Percentiles rank a stretch among this genome's conserved stretches.
Evolutionary conservation across 805 yeast species (phyloP).

Genomic region (Barnettozyma botsteinii): DNA sequence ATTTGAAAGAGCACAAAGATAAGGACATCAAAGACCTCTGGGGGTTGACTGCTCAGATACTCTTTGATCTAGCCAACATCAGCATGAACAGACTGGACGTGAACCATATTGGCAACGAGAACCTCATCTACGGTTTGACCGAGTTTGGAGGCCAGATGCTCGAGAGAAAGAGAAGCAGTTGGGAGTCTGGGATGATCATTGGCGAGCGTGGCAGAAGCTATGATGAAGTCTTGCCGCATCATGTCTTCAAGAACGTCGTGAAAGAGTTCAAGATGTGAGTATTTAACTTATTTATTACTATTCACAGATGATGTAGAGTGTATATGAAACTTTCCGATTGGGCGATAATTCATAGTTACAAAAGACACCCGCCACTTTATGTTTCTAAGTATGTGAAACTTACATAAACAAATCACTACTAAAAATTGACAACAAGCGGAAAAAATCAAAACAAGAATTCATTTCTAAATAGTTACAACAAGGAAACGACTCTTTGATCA

Average conservation of each 20-base stretch:
- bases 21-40: slow-evolving; percentile 62
- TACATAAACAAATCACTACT: neutral
- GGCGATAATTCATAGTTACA: too few species aligned
- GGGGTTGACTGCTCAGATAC: slow-evolving; percentile 78
- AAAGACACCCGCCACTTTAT: too few species aligned
- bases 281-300: neutral
- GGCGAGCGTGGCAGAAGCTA: slow-evolving; percentile 26
- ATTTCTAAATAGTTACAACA: too few species aligned
- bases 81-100: slow-evolving; percentile 31
- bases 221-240: slow-evolving; percentile 30
- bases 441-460: neutral
- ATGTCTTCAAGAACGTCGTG: slow-evolving; percentile 16
- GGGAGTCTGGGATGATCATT: slow-evolving; percentile 49
- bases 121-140: slow-evolving; percentile 51
- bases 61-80: slow-evolving; percentile 63
- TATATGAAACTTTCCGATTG: neutral
- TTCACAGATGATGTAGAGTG: neutral
- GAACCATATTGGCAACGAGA: slow-evolving; percentile 54
- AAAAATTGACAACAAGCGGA: neutral
- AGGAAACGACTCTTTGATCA: too few species aligned
- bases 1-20: slow-evolving; percentile 25
- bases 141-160: slow-evolving; percentile 51
- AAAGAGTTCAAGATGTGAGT: slow-evolving; percentile 16
- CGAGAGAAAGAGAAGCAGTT: slow-evolving; percentile 39
- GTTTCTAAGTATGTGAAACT: too few species aligned